These are phyloP conservation scores for Rhizopogon vinicolor DNA, from an alignment of 768 basidiomycete species.

Conservation along the genomic window DNA sequence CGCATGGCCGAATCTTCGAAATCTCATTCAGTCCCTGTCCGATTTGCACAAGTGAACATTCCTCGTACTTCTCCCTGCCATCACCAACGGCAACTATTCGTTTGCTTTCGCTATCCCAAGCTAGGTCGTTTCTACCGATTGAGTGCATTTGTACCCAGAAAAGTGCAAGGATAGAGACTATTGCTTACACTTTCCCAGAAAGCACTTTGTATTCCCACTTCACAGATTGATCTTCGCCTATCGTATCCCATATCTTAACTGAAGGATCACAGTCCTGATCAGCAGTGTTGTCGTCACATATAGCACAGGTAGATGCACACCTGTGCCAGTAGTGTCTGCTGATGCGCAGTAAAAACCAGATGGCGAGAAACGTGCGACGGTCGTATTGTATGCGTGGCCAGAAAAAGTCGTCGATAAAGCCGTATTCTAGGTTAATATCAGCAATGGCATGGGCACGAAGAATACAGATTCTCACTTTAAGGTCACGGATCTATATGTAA, in stretches of 20 bases:
- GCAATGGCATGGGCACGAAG: neutral
- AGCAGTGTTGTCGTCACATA: neutral
- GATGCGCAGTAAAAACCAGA: slow-evolving; percentile 96
- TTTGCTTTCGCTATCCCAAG: slow-evolving; percentile 96
- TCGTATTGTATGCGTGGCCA: slow-evolving; percentile 80
- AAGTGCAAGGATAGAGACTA: neutral
- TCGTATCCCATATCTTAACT: slow-evolving; percentile 93
- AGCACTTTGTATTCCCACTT: slow-evolving; percentile 80
- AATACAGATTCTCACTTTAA: slow-evolving; percentile 51
- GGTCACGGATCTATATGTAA: slow-evolving; percentile 64
- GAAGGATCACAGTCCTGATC: neutral
- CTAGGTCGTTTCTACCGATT: slow-evolving; percentile 76
- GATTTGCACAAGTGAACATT: neutral
- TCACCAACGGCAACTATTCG: slow-evolving; percentile 94
- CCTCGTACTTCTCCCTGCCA: slow-evolving; percentile 73
- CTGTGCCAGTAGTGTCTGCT: slow-evolving; percentile 77
- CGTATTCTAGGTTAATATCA: slow-evolving; percentile 49
- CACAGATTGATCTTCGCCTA: slow-evolving; percentile 76
- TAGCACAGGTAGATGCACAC: slow-evolving; percentile 33
- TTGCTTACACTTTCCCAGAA: slow-evolving; percentile 61
- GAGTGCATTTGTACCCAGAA: neutral
- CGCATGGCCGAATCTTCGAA: slow-evolving; percentile 70
- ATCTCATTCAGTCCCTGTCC: neutral
- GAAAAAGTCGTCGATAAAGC: slow-evolving; percentile 59
- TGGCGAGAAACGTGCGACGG: slow-evolving; percentile 88